These are phyloP conservation scores for Plasmodium cynomolgi DNA, from an alignment of 169 alveolate species.

Conservation along the genomic window DNA sequence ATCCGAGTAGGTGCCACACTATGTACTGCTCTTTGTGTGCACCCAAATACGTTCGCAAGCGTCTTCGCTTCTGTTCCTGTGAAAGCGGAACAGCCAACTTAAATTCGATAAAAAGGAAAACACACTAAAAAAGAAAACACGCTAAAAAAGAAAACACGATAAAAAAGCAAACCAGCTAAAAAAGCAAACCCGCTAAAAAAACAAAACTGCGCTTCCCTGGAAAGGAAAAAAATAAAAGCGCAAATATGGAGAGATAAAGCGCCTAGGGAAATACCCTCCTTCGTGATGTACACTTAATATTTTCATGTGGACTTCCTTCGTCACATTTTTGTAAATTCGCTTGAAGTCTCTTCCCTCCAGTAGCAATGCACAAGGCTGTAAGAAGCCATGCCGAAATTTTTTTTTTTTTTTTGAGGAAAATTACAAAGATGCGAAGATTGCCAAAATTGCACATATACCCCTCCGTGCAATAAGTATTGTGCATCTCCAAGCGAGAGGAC, in stretches of 20 bases:
- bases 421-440: neutral
- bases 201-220: neutral
- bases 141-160: too few species aligned
- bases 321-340: neutral
- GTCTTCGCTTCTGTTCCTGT: neutral
- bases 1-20: neutral
- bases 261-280: neutral
- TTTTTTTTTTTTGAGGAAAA: neutral
- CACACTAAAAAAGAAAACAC: too few species aligned
- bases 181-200: neutral
- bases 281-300: neutral
- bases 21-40: neutral
- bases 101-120: neutral
- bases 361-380: neutral
- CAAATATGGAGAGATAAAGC: neutral
- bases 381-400: neutral
- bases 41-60: neutral
- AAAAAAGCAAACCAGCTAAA: too few species aligned
- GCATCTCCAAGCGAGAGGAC: neutral
- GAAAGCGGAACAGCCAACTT: neutral
- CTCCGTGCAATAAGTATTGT: neutral
- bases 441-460: neutral
- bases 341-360: neutral
- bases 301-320: neutral
- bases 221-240: neutral